Base-by-base conservation (phyloP, 2,329 filamentous ascomycete genomes). In the Colletotrichum coccodes region DNA sequence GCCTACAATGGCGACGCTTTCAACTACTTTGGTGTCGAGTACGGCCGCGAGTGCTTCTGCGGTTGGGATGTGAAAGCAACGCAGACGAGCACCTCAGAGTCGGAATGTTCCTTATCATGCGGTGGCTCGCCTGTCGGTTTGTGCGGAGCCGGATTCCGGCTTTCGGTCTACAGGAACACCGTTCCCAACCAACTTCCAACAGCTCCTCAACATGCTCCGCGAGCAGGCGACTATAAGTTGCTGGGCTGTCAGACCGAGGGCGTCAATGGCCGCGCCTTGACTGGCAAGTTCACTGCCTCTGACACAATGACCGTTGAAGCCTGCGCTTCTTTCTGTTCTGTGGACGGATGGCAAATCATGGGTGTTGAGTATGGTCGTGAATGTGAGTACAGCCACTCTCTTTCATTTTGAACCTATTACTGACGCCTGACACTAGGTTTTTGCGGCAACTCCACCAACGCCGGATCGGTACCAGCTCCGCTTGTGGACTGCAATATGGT, bases 351-450 rank as follows among this genome's bases (percentile, higher is more conserved):
- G 61, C 57, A 63, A 12, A 71, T 70, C 46, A 73, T 75, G 62
- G 75, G 74, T 47, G 36, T 77, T 5, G 75, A 77, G 56, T 77
- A 76, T 38, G 72, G 62, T 6, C 65, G 74, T n/a, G 75, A 77
- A 60, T 77, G 75, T 68, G 28, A 47, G 59, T 57, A 23, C 12
- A 38, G 9, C 9, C 16, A 6, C 11, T 16, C 32, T 40, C 61
- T 65, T 3, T 42, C 34, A 38, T 14, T n/a, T 30, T 14, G 4
- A 26, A 16, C 8, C 12, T 54, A 26, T 34, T 34, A n/a, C 34
- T 54, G 8, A 54, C 14, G 9, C 14, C 3, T 7, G 2, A 18
- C 52, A 9, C 6, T 21, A 68, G 68, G 63, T 68, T 74, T 69
- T 60, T 75, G 73, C 44, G 74, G 74, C n/a, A 72, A 73, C 42